phyloP scores from a whole-genome alignment of 768 basidiomycete species.

The Mycena galericulata region DNA sequence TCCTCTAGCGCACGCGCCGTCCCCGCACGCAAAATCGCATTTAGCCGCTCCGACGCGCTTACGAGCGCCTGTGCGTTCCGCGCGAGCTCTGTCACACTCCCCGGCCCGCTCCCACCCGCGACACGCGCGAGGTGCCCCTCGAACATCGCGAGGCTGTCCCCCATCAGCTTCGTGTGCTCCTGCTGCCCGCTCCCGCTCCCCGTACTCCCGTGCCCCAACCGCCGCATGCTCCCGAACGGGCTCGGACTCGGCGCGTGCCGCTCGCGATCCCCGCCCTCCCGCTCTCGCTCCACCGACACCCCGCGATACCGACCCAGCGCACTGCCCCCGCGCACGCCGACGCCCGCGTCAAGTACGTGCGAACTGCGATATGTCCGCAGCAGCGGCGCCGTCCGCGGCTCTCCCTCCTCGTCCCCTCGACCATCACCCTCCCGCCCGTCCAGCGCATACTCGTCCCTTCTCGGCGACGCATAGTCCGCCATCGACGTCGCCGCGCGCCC shows the following conservation, averaged over 20 bases:
- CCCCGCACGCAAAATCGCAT: constrained; percentile 66
- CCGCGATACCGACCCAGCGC: constrained; percentile 33
- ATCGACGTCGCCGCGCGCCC: constrained; percentile 66
- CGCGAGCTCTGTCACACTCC: constrained; percentile 63
- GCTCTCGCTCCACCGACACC: constrained; percentile 31
- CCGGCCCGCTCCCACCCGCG: constrained; percentile 49
- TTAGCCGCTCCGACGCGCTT: constrained; percentile 73
- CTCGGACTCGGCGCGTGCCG: constrained; percentile 37
- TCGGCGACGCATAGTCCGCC: constrained; percentile 57
- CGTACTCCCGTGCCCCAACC: constrained; percentile 22
- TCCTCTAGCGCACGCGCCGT: constrained; percentile 73
- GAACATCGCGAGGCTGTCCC: constrained; percentile 77
- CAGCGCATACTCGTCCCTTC: constrained; percentile 40
- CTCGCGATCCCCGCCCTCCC: constrained; percentile 23
- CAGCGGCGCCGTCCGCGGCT: constrained; percentile 52
- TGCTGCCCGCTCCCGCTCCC: constrained; percentile 39
- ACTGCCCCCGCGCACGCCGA: constrained; percentile 33
- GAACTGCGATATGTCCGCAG: constrained; percentile 55
- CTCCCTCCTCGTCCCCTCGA: constrained; percentile 41
- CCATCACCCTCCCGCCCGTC: constrained; percentile 18
- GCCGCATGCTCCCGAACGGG: constrained; percentile 43
- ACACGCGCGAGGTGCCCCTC: constrained; percentile 73
- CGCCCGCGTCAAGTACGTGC: constrained; percentile 46
- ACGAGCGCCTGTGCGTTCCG: constrained; percentile 74
- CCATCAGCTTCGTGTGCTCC: constrained; percentile 79